Base-by-base conservation (phyloP, 495 filamentous ascomycete genomes). In the Tuber aestivum region DNA sequence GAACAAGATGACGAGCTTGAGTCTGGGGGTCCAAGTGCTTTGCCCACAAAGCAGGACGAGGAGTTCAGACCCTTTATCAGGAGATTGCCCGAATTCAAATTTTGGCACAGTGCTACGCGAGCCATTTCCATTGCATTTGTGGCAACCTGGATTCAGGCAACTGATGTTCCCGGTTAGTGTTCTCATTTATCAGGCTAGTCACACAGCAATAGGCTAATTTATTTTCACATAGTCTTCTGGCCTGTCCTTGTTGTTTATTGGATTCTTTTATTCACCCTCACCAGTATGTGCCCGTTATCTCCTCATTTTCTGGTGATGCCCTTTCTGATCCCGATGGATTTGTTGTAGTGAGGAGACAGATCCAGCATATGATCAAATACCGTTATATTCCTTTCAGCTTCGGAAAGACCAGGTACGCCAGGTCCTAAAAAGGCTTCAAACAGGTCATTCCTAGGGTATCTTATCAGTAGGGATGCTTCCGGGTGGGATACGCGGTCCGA, bases 331-430 rank as follows among this genome's bases (percentile, higher is more conserved):
- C 0, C 32, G 10, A 35, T 48, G 72, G 41, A 79, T 50, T 7
- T 37, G 44, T 76, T 12, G 48, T 79, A 97, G 94, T 99, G 95
- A 89, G 95, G 83, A 91, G 94, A 85, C 95, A 99, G 86, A 99
- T 99, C 76, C 95, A 99, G 87, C 94, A 97, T 85, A 99, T 99
- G 95, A 97, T 99, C 90, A 99, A 98, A 87, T 99, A 99, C 87
- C 93, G 95, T 85, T 99, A 97, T 83, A 94, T 97, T 41, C 94
- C 94, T 61, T 97, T 97, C 87, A 91, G 93, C 27, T 90, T 97
- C 79, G 94, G 94, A 83, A 97, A 97, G 89, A 88, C 92, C 41
- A 89, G 89, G 75, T 97, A 97, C 85, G 87, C 85, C 76, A 89
- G 82, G 65, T 79, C 81, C 69, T 82, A 76, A 74, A 37, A 41